Percentiles rank a stretch among this genome's conserved stretches.
These are phyloP conservation scores for Ichthyophthirius multifiliis DNA, from an alignment of 169 alveolate genomes.

Conservation along the genomic window DNA sequence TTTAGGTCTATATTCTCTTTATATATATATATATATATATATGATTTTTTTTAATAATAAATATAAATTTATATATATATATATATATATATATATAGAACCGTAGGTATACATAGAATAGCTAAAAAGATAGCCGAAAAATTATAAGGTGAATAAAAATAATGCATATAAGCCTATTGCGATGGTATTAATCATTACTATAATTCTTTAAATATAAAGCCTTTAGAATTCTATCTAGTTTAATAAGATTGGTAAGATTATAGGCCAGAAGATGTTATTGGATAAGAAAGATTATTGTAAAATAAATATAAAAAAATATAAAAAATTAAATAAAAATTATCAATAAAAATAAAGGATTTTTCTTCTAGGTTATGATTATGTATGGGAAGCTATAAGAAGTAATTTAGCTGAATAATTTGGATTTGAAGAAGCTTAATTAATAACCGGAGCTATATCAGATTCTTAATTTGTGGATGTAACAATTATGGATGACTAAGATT, in stretches of 20 bases:
- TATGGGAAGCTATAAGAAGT: background rate
- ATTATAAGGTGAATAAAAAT: constrained; percentile 21
- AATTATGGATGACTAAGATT: background rate
- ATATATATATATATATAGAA: background rate
- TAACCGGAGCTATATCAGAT: background rate
- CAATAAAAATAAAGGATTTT: constrained; percentile 15
- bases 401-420: background rate
- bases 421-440: background rate
- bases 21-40: too few relatives aligned
- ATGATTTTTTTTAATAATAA: background rate
- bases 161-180: constrained; percentile 43
- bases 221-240: constrained; percentile 48
- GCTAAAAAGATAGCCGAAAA: constrained; percentile 45
- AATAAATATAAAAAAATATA: constrained; percentile 26
- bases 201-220: constrained; percentile 22
- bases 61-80: background rate
- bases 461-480: background rate
- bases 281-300: constrained; percentile 42
- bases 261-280: constrained; percentile 41
- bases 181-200: constrained; percentile 67
- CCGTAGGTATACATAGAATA: constrained; percentile 28
- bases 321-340: constrained; percentile 6
- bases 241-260: constrained; percentile 42
- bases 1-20: too few relatives aligned
- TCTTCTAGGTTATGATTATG: background rate